Percentiles rank a stretch among this genome's conserved stretches.
phyloP scores from a whole-genome alignment of 768 basidiomycete species.

The Pleurotus pulmonarius region DNA sequence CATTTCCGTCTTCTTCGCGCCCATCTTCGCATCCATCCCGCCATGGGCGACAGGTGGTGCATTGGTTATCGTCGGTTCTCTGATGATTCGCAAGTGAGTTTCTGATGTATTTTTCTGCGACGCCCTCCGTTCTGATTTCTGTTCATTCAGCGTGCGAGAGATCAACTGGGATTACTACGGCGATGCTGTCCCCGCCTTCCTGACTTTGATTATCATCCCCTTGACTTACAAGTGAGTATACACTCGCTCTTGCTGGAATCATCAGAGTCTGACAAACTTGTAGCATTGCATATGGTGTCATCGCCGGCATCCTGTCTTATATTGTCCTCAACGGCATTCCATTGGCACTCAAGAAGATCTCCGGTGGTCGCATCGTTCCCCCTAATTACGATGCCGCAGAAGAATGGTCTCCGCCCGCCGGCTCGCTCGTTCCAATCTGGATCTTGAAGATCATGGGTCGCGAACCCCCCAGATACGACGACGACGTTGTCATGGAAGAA shows the following conservation, averaged over 20 bases:
- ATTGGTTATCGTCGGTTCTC: constrained; percentile 78
- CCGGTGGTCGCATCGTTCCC: constrained; percentile 60
- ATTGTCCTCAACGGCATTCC: constrained; percentile 71
- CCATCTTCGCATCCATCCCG: constrained; percentile 85
- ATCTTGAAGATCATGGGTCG: neutral
- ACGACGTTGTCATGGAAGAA: neutral
- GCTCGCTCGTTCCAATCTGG: constrained; percentile 52
- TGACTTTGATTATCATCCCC: constrained; percentile 77
- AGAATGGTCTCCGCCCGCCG: constrained; percentile 69
- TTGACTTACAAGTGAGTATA: constrained; percentile 66
- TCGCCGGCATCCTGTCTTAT: constrained; percentile 72
- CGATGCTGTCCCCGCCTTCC: constrained; percentile 83
- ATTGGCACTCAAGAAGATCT: constrained; percentile 47
- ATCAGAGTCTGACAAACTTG: constrained; percentile 2
- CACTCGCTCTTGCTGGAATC: constrained; percentile 1
- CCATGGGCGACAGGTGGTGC: constrained; percentile 87
- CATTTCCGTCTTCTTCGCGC: constrained; percentile 82
- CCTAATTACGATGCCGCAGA: constrained; percentile 63
- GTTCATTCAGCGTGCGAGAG: constrained; percentile 54
- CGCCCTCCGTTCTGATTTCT: constrained; percentile 5
- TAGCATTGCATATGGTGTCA: constrained; percentile 88
- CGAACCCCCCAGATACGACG: neutral
- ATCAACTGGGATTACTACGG: constrained; percentile 91
- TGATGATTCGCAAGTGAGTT: constrained; percentile 83
- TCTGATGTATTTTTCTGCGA: neutral